These are phyloP conservation scores for Kockiozyma suomiensis DNA, from an alignment of 805 yeast genomes.

Conservation along the genomic window DNA sequence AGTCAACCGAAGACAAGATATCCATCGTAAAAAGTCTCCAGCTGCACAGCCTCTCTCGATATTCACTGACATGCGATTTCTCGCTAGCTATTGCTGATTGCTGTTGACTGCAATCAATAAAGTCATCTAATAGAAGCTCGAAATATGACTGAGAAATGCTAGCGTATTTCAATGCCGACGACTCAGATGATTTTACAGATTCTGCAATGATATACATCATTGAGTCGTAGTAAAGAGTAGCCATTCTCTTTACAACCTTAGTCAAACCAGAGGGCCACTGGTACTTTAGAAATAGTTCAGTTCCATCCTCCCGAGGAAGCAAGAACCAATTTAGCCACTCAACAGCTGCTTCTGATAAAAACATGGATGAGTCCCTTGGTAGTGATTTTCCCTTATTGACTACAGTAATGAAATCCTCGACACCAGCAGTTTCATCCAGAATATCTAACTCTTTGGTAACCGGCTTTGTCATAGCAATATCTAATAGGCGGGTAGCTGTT, in stretches of 20 bases:
- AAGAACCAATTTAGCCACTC: constrained; percentile 10
- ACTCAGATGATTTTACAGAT: background rate
- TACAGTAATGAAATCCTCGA: constrained; percentile 5
- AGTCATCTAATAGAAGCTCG: constrained; percentile 34
- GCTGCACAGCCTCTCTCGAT: constrained; percentile 4
- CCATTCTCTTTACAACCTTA: constrained; percentile 1
- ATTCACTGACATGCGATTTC: background rate
- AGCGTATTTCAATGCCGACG: background rate
- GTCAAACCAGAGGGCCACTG: constrained; percentile 26
- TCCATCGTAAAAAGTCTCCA: constrained; percentile 16
- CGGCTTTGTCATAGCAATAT: constrained; percentile 16
- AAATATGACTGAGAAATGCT: constrained; percentile 27
- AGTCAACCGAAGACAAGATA: background rate
- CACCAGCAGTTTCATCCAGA: constrained; percentile 10
- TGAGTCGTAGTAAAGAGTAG: constrained; percentile 13
- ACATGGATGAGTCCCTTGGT: background rate
- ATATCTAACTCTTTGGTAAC: background rate
- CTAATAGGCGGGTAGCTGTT: constrained; percentile 16
- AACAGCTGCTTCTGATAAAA: constrained; percentile 7
- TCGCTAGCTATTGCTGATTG: constrained; percentile 4
- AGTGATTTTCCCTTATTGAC: background rate
- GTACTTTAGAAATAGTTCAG: constrained; percentile 13
- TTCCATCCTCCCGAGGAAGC: constrained; percentile 19
- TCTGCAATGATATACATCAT: constrained; percentile 6
- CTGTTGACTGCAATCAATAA: constrained; percentile 18